Conservation (phyloP, 2,329 filamentous ascomycete species). For the Daldinia sp. region DNA sequence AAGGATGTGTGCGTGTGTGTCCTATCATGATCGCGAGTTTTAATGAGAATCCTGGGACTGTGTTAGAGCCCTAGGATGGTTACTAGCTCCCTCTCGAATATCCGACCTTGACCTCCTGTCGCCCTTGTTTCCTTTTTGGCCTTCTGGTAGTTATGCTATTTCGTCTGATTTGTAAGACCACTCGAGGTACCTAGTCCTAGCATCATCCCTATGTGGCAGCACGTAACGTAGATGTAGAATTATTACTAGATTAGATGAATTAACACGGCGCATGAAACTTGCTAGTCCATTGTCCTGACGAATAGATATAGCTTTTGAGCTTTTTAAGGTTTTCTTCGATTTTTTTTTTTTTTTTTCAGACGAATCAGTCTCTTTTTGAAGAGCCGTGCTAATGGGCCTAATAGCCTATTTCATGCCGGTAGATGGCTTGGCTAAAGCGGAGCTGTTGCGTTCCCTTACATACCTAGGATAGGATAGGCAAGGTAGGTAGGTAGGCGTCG, state of each 20-base stretch:
- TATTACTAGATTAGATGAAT: background rate
- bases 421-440: background rate
- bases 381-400: background rate
- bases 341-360: too few relatives aligned
- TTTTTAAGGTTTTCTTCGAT: too few relatives aligned
- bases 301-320: background rate
- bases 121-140: background rate
- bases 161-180: background rate
- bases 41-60: conserved; percentile 35
- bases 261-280: background rate
- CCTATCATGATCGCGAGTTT: conserved; percentile 25
- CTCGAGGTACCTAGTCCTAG: too few relatives aligned
- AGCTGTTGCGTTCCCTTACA: background rate
- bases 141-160: background rate
- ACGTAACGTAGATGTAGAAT: background rate
- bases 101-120: background rate
- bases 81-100: conserved; percentile 19
- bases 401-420: background rate
- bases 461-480: too few relatives aligned
- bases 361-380: background rate
- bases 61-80: conserved; percentile 25
- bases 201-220: background rate
- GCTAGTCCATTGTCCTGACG: background rate
- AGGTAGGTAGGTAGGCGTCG: too few relatives aligned
- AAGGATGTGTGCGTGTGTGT: background rate